Evolutionary conservation across 768 basidiomycete species (phyloP), one percentile per base, ranked within the genome.

Genomic region (Naematelia encephala): DNA sequence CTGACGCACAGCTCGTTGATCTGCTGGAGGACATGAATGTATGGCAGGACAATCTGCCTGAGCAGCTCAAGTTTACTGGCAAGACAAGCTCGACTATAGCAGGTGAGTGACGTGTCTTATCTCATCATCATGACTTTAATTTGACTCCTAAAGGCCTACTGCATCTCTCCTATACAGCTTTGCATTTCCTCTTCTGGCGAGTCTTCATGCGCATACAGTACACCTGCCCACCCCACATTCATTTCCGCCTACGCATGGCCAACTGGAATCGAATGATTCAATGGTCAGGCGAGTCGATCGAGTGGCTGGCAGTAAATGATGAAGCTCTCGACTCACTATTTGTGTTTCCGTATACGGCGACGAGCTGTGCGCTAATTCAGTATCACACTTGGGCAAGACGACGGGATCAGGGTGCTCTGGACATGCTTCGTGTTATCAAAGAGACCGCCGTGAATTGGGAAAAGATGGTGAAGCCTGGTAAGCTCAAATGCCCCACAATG

Each of bases 151-250:
- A 66, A 90, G 93, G 94, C 43, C 80, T 96, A 56, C 81, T 99
- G 22, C 92, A 96, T 77, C 77, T 97, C 53, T 81, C 91, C 42
- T 92, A 90, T 75, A 84, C 88, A 27, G 91, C 89, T 71, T 86
- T 97, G 45, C 87, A 86, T 66, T 96, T 98, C 86, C 89, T 98
- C 77, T 93, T 96, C 79, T 96, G 91, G 86, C 87, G 94, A 51
- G 91, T 96, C 28, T 98, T 97, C 80, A 93, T 97, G 90, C 85
- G 94, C 52, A 91, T 97, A 78, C 91, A 90, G 58, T 98, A 96
- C 79, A 83, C 86, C 19, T 89, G 90, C 72, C 92, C 94, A 8
- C 84, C 84, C 11, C 91, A 96, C 71, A 83, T 94, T 70, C 92
- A 89, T 73, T 91, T 94, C 68, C 82, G 84, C 39, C 78, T 93